Conservation (phyloP, 1,284 basidiomycete genomes). For the Naganishia sp. region DNA sequence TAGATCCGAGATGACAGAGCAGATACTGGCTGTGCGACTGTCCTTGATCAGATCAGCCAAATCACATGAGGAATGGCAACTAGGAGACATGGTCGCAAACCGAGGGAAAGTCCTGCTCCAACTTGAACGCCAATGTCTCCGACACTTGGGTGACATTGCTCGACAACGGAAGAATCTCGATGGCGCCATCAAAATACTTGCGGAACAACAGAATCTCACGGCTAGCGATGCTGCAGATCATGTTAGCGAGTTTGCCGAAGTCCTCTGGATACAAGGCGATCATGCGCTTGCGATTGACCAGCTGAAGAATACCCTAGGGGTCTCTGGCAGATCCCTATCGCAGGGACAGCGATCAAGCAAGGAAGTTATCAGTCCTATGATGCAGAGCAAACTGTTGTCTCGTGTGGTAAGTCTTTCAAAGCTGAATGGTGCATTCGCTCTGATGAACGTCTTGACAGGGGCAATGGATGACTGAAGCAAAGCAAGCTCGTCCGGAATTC, state of each 20-base stretch:
- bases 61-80: conserved; percentile 58
- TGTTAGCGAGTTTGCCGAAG: conserved; percentile 83
- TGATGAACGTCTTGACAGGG: conserved; percentile 60
- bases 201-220: conserved; percentile 68
- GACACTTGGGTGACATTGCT: conserved; percentile 73
- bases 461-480: conserved; percentile 83
- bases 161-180: conserved; percentile 71
- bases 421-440: neutral
- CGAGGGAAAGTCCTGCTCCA: conserved; percentile 61
- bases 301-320: conserved; percentile 56
- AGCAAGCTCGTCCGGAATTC: conserved; percentile 68
- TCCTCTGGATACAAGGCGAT: conserved; percentile 85
- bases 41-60: conserved; percentile 74
- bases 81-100: conserved; percentile 67
- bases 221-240: conserved; percentile 56
- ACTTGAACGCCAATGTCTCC: conserved; percentile 69
- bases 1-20: conserved; percentile 76
- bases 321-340: neutral
- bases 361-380: neutral
- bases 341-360: conserved; percentile 13
- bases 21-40: conserved; percentile 75
- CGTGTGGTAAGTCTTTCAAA: conserved; percentile 60
- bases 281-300: conserved; percentile 79
- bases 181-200: conserved; percentile 80
- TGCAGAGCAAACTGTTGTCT: conserved; percentile 45